Evolutionary conservation across 441 rosid genomes (phyloP), one percentile per base, ranked within the genome.

Genomic region (Pelargonium australe): DNA sequence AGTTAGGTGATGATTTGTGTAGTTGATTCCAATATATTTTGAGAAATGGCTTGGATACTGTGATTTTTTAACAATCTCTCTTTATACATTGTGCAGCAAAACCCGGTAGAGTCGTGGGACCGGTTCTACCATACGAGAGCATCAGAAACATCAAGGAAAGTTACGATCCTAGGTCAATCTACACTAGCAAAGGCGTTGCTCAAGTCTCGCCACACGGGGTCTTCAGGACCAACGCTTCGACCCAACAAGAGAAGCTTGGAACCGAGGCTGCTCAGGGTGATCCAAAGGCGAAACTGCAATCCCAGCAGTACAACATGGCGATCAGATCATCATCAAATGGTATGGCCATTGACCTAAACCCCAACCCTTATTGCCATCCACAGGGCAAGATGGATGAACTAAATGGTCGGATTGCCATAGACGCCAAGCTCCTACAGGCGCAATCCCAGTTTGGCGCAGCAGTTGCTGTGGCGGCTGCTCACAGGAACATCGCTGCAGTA

Each of bases 351-450:
- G 80, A 86, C 72, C 90, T 92, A 1, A 95, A 93, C 70, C 70
- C 85, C 67, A 89, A 91, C 80, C 96, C 96, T 0, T 89, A 85
- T 78, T 85, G 88, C 68, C 84, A 83, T 89, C 81, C 90, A 10
- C 76, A 88, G 71, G 82, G 75, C 0, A 85, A 84, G 80, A 83
- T 68, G 17, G 98, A 90, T 37, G 82, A 74, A 58, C 66, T 73
- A 3, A 86, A 86, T 3, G 87, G 88, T 37, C 74, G 86, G 66
- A 76, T 85, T 8, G 66, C 84, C 23, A 84, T 88, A 0, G 92
- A 93, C 2, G 70, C 96, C 9, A 84, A 83, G 75, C 80, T 85
- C 75, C 73, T 86, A 75, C 97, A 87, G 75, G 75, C 86, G 11
- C 87, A 84, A 76, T 64, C 75, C 37, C 87, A 80, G 40, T 87